A percentile compares a stretch with the other conserved stretches of the same genome.
phyloP scores from a whole-genome alignment of 441 rosid species.

The Croton setiger region DNA sequence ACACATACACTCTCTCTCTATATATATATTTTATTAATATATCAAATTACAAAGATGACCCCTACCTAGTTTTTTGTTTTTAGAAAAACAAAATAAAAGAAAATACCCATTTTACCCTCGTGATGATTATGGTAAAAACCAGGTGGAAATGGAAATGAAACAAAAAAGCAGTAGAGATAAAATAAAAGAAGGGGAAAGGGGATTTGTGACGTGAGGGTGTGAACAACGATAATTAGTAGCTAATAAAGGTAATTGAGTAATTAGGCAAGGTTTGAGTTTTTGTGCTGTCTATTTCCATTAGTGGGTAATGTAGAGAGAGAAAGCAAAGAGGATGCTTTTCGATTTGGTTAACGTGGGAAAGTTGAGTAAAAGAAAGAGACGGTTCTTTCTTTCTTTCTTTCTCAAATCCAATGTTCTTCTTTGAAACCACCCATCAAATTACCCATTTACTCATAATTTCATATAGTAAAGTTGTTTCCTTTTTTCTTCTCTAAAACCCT shows the following conservation, averaged over 20 bases:
- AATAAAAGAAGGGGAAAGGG: not conserved
- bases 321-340: not conserved
- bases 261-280: conserved; percentile 23
- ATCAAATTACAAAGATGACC: not conserved
- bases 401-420: not conserved
- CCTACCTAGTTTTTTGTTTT: not conserved
- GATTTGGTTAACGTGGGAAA: conserved; percentile 2
- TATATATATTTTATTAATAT: not conserved
- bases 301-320: conserved; percentile 21
- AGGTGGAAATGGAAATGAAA: not conserved
- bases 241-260: conserved; percentile 42
- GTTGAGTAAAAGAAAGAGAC: conserved; percentile 14
- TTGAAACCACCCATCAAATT: conserved; percentile 2
- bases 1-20: not conserved
- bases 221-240: conserved; percentile 39
- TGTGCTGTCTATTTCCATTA: conserved; percentile 35
- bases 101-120: not conserved
- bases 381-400: conserved; percentile 18
- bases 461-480: conserved; percentile 1
- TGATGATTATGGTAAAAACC: conserved; percentile 28
- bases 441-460: not conserved
- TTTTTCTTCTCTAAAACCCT: not conserved
- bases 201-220: conserved; percentile 24
- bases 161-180: not conserved
- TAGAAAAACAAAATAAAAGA: no score